Base-by-base conservation (phyloP, 495 filamentous ascomycete species). In the Hyaloscypha variabilis region DNA sequence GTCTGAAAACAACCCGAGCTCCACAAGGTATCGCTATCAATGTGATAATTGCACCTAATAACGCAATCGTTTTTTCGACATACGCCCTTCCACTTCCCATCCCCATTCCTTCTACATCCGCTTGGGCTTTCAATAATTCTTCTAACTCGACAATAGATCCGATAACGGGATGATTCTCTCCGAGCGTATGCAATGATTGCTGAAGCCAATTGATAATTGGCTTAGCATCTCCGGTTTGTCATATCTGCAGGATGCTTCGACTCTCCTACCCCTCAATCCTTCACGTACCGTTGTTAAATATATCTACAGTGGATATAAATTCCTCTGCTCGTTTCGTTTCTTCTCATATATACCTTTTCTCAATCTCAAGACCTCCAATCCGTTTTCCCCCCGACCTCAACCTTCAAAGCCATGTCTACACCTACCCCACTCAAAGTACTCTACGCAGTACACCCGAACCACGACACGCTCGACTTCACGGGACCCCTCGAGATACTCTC, bases 401-500 rank as follows among this genome's bases (percentile, higher is more conserved):
- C 2, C 21, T 17, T 8, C 49, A 58, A 58, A n/a, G n/a, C n/a
- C 31, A 67, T 67, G 60, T 30, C 66, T 2, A 29, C 54, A 8
- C 67, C 17, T 2, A n/a, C 46, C 23, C 61, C 69, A 6, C 62
- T 65, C 58, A 65, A 65, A 64, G 58, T 71, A 17, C 69, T 71
- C 62, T 39, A 59, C 24, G 8, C 59, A 19, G 13, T 68, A n/a
- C 69, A 80, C 67, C 67, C 75, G 3, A 69, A 73, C 55, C 76
- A 78, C 58, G 82, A 87, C 70, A 78, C 79, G 39, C 75, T 91
- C 73, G 89, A 91, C 78, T 85, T 89, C 67, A 78, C 82, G 39
- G 88, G 88, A n/a, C 88, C 89, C 24, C 77, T 90, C 52, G 88
- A 91, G 74, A 80, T 88, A 55, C 77, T 92, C 58, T 78, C 72